Evolutionary conservation across 495 filamentous ascomycete species (phyloP), one percentile per base, ranked within the genome.

Genomic region (Viridothelium virens): DNA sequence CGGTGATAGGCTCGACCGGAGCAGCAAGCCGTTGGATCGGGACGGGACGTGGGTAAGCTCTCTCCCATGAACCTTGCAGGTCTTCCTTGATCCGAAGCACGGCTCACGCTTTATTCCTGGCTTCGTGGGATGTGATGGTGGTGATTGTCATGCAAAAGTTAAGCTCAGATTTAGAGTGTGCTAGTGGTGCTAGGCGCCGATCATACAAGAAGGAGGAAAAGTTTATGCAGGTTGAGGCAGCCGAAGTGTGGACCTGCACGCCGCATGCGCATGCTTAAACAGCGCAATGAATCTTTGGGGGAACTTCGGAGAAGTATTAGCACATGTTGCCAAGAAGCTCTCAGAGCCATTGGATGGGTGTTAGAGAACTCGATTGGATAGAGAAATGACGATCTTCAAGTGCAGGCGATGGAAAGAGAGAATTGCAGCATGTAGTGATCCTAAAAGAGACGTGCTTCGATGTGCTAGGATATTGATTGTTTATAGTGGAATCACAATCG

Each of bases 81-180:
- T 18, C 25, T 18, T 53, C 10, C 16, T 53, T 5, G 48, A 16
- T 11, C 48, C 10, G 48, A 53, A 5, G 48, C 16, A 53, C 48
- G 10, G 48, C 16, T 11, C 48, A 53, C 12, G 48, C 48, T 5
- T 18, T 18, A 53, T 18, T 53, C 25, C 16, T 18, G 12, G 25
- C 16, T 53, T 53, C 48, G 48, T 5, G 25, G 48, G 25, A 11
- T 5, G 18, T 59, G 3, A 33, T 5, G 53, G 53, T 7, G 7
- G 53, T 7, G 31, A 18, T 18, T 59, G 53, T 59, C 53, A 3
- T 18, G 53, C 25, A 59, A 7, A 25, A 59, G 53, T 59, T 59
- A 59, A 36, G 53, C 53, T 59, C 53, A 59, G 31, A 59, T 59
- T 59, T 59, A 59, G 53, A 59, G 53, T 59, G 25, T 59, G 53